Evolutionary conservation across 768 basidiomycete species (phyloP), one percentile per base, ranked within the genome.

Genomic region (Russula sp.): DNA sequence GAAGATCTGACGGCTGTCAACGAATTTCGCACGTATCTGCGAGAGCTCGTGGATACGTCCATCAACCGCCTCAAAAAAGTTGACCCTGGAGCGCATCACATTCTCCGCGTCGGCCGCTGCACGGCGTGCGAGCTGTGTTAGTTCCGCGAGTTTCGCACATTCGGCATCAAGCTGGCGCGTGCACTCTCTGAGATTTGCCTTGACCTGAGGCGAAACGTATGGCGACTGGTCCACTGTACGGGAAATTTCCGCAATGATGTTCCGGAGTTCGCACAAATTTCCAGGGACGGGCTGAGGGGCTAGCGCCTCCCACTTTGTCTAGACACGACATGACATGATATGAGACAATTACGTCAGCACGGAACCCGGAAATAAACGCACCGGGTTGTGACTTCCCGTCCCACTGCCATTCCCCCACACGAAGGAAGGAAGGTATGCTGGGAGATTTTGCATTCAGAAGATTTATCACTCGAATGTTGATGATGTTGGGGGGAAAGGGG

Each of bases 21-120:
- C 34, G n/a, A 63, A 63, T 22, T 34, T 36, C n/a, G 47, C 39
- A 18, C 62, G 57, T n/a, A 63, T 8, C 1, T 8, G 25, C 13
- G 45, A 29, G 11, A 63, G 57, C 32, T 48, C 57, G 18, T 6
- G 6, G 41, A 59, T 59, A 9, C 52, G 62, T 0, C 38, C 41
- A 5, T 48, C 46, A 0, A 63, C 25, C 9, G 52, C 57, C 2
- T 59, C 47, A 5, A 52, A 58, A 34, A 63, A 59, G 11, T 16
- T 52, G 46, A 59, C 55, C 52, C 62, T 50, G 22, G 13, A 63
- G 11, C 11, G 52, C 22, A 63, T 22, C 48, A 63, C 62, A 22
- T 48, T 32, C 34, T 32, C 35, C 1, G 58, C 53, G 16, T 54
- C 45, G 9, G 41, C 22, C 0, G 57, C 45, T 1, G 61, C 57